These are phyloP conservation scores for Elaeis guineensis DNA, from an alignment of 176 grass and related monocot genomes.

Conservation along the genomic window DNA sequence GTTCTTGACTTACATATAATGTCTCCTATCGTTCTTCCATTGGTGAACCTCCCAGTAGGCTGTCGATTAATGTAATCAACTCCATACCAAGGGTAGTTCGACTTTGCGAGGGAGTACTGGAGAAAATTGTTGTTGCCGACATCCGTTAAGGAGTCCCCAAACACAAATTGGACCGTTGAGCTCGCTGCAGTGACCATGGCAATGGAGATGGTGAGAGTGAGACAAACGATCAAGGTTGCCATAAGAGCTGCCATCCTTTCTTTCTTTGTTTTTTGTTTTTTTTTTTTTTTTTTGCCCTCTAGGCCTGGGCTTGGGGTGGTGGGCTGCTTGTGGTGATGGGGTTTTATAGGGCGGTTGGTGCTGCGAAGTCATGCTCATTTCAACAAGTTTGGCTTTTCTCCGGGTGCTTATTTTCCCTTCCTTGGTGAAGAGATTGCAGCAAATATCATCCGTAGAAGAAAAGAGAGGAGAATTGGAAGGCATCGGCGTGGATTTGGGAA, in stretches of 20 bases:
- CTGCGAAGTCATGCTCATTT: conserved; percentile 13
- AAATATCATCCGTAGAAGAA: conserved; percentile 4
- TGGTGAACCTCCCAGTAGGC: conserved; percentile 86
- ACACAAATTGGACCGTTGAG: conserved; percentile 56
- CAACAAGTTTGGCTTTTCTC: conserved; percentile 40
- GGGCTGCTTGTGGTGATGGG: neutral
- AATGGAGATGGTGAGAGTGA: conserved; percentile 17
- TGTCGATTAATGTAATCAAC: conserved; percentile 49
- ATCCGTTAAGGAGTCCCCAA: conserved; percentile 92
- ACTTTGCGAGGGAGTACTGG: conserved; percentile 67
- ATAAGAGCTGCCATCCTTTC: conserved; percentile 41
- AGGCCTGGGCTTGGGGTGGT: neutral
- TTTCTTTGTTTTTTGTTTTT: neutral
- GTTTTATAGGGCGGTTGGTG: conserved; percentile 18
- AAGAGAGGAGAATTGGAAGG: conserved; percentile 5
- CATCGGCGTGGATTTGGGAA: neutral
- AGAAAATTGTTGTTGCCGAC: conserved; percentile 97
- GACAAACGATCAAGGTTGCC: conserved; percentile 5
- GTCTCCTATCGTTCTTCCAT: conserved; percentile 88
- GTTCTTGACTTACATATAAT: conserved; percentile 54
- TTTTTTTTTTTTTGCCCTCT: neutral
- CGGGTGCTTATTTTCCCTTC: neutral
- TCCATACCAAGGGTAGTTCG: conserved; percentile 85
- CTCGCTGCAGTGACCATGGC: neutral
- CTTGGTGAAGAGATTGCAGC: neutral